Base-by-base conservation (phyloP, 169 alveolate species). In the Plasmodium gaboni region DNA sequence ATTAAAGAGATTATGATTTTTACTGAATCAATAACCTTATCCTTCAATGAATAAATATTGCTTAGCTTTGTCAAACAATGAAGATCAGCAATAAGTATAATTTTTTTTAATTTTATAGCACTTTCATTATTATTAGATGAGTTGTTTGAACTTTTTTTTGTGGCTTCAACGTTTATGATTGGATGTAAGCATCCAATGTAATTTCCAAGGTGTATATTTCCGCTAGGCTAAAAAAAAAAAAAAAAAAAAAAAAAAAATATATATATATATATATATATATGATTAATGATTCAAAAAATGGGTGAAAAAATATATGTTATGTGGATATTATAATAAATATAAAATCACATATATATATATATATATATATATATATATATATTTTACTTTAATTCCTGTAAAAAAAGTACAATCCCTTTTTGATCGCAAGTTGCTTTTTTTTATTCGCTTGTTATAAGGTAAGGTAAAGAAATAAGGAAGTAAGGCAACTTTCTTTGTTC, bases 151-250 rank as follows among this genome's bases (percentile, higher is more conserved):
- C 38, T 46, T 80, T 57, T 61, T 44, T 57, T 67, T 26, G 12
- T 59, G 0, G 73, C 83, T 48, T 80, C 85, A 24, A 80, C n/a
- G 32, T 80, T 80, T 67, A 80, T 80, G 6, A 80, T 13, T 15
- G 90, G 90, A 63, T 67, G 53, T 8, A 80, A 46, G 63, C 90
- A 80, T n/a, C 90, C 90, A 15, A 80, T 68, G 46, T 80, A 80
- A 28, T 80, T 80, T 9, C 90, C 90, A 42, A 80, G 61, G 15
- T 80, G 90, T 13, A 80, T 80, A 51, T 28, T 67, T 19, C 90
- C 90, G 46, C 90, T 80, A 1, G 90, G 90, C 90, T 80, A 55
- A 28, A 17, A 28, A 80, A 72, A 26, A 12, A 17, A 4, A 24
- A 28, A 63, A n/a, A 65, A 65, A 48, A 53, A 5, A 32, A 38